These are phyloP conservation scores for Rhodotorula sp. DNA, from an alignment of 1,284 basidiomycete species.

Conservation along the genomic window DNA sequence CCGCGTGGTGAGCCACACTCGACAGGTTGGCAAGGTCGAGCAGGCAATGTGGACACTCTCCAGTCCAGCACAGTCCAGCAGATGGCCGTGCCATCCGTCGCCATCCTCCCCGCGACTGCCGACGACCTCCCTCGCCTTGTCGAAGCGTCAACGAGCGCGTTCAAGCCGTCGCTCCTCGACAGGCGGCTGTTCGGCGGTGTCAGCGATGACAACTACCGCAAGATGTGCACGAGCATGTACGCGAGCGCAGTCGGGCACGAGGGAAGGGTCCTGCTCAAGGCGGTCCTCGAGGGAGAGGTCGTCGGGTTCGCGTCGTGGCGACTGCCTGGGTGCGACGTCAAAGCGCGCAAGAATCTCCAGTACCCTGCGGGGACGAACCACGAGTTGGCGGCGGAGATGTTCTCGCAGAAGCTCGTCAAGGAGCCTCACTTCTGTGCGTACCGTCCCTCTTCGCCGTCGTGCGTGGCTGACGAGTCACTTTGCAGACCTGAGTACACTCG, in stretches of 20 bases:
- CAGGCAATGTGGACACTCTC: neutral
- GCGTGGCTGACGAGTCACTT: neutral
- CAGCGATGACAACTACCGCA: neutral
- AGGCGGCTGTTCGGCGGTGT: constrained; percentile 3
- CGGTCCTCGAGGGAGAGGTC: neutral
- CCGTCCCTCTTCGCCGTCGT: too few relatives aligned
- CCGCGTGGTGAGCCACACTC: neutral
- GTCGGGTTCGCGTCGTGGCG: constrained; percentile 3
- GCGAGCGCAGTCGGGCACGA: neutral
- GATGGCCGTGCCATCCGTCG: neutral
- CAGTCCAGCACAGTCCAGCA: neutral
- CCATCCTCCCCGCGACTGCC: neutral
- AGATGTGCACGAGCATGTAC: neutral
- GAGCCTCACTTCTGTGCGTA: constrained; percentile 2
- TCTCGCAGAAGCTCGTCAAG: neutral
- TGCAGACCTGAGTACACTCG: constrained; percentile 5
- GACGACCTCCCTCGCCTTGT: neutral
- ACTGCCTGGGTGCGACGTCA: neutral
- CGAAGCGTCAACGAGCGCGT: neutral
- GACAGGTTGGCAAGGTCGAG: neutral
- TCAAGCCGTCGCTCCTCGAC: neutral
- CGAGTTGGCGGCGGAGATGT: constrained; percentile 4
- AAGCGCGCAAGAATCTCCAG: neutral
- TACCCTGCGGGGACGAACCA: constrained; percentile 5
- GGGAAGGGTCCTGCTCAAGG: constrained; percentile 3